Evolutionary conservation across 192 early-diverging fungal species (phyloP).

Genomic region (Coemansia sp.): DNA sequence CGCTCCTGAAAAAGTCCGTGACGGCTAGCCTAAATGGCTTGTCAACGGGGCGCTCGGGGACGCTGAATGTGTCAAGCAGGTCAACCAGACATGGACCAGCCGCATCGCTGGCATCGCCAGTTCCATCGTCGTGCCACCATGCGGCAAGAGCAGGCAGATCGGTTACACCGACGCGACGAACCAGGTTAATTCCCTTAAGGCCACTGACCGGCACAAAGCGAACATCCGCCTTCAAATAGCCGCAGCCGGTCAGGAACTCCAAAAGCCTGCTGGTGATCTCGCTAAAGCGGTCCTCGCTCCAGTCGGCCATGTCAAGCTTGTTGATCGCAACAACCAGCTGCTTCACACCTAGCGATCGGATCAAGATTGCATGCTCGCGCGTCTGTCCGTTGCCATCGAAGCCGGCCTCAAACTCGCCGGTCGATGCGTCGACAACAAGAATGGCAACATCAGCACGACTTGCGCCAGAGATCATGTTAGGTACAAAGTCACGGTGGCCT

Average conservation of each 20-base stretch:
- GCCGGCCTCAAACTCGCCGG: conserved; percentile 93
- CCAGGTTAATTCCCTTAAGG: conserved; percentile 86
- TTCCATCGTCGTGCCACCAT: conserved; percentile 65
- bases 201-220: conserved; percentile 91
- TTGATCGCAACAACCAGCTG: conserved; percentile 94
- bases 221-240: conserved; percentile 74
- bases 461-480: conserved; percentile 99
- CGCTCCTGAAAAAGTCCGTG: conserved; percentile 90
- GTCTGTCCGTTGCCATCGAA: conserved; percentile 95
- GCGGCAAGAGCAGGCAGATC: conserved; percentile 30
- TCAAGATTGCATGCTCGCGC: conserved; percentile 89
- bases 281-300: conserved; percentile 77
- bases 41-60: conserved; percentile 73
- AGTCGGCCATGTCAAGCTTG: conserved; percentile 89
- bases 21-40: conserved; percentile 84
- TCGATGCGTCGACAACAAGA: conserved; percentile 85
- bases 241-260: conserved; percentile 73
- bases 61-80: conserved; percentile 69
- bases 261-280: conserved; percentile 71
- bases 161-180: conserved; percentile 36
- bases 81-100: conserved; percentile 75
- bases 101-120: background rate
- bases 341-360: conserved; percentile 88
- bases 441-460: conserved; percentile 90
- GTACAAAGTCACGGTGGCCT: conserved; percentile 97